Evolutionary conservation across 805 yeast species (phyloP).

Genomic region (Kazachstania bromeliacearum): DNA sequence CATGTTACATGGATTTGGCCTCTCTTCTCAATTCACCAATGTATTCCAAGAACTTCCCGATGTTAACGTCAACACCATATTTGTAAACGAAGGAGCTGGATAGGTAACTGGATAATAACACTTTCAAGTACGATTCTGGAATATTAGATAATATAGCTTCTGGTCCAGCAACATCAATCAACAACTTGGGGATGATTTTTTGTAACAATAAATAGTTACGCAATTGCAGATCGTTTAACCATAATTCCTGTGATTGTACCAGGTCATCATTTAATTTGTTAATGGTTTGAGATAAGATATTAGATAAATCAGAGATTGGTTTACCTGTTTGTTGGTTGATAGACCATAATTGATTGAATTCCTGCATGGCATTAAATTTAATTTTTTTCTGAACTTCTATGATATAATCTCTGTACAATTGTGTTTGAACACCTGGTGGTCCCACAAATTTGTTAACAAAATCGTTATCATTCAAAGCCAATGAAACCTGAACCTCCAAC

Average conservation of each 20-base stretch:
- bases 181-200: slow-evolving; percentile 69
- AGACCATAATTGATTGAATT: slow-evolving; percentile 81
- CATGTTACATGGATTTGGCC: slow-evolving; percentile 9
- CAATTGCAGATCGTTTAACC: slow-evolving; percentile 71
- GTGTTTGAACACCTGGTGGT: slow-evolving; percentile 1
- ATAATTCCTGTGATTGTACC: slow-evolving; percentile 67
- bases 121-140: slow-evolving; percentile 80
- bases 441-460: slow-evolving; percentile 68
- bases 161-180: slow-evolving; percentile 56
- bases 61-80: slow-evolving; percentile 68
- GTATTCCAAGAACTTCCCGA: slow-evolving; percentile 64
- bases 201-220: slow-evolving; percentile 60
- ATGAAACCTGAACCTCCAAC: slow-evolving; percentile 87
- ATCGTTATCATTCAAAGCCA: slow-evolving; percentile 77
- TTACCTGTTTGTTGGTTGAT: slow-evolving; percentile 55
- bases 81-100: slow-evolving; percentile 80
- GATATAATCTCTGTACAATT: slow-evolving; percentile 75
- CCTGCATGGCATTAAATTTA: slow-evolving; percentile 68
- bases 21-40: slow-evolving; percentile 48
- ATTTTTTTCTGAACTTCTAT: slow-evolving; percentile 70
- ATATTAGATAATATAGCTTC: slow-evolving; percentile 63
- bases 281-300: slow-evolving; percentile 71
- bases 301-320: slow-evolving; percentile 63
- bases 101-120: slow-evolving; percentile 77
- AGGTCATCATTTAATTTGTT: slow-evolving; percentile 81